A percentile compares a stretch with the other conserved stretches of the same genome.
Evolutionary conservation across 139 green algal genomes (phyloP).

Genomic region (Chlorella sp.): DNA sequence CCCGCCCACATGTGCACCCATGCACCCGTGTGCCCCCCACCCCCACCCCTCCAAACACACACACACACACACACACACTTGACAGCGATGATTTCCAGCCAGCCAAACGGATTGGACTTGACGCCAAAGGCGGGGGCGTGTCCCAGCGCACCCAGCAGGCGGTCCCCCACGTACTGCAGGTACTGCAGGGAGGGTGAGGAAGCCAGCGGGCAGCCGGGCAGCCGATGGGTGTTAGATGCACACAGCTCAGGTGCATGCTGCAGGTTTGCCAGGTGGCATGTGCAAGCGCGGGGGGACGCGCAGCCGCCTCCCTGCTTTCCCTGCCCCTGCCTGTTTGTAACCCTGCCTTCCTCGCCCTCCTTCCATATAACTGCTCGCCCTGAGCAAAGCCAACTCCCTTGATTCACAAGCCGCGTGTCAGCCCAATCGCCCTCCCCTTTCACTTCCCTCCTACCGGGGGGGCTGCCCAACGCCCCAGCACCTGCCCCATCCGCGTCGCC

Average conservation of each 20-base stretch:
- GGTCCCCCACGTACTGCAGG: slow-evolving; percentile 92
- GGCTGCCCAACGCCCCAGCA: not conserved
- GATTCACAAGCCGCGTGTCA: too few relatives aligned
- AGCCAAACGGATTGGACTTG: slow-evolving; percentile 82
- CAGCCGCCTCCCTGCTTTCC: too few relatives aligned
- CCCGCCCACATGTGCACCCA: too few relatives aligned
- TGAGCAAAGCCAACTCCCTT: too few relatives aligned
- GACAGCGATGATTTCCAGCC: slow-evolving; percentile 85
- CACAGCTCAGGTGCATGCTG: not conserved
- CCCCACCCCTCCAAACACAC: not conserved
- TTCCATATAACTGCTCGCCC: too few relatives aligned
- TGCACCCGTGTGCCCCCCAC: too few relatives aligned
- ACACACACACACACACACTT: not conserved
- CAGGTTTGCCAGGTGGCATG: too few relatives aligned
- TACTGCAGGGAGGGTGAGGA: slow-evolving; percentile 61
- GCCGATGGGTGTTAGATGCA: not conserved
- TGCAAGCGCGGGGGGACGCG: too few relatives aligned
- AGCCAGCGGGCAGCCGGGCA: not conserved
- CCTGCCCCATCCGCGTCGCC: not conserved
- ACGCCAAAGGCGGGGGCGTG: slow-evolving; percentile 69
- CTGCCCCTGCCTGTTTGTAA: too few relatives aligned
- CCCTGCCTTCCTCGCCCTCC: too few relatives aligned
- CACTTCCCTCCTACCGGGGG: too few relatives aligned
- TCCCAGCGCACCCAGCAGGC: slow-evolving; percentile 79
- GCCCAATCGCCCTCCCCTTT: too few relatives aligned